Evolutionary conservation across 148 eudicot genomes (phyloP), one percentile per base, ranked within the genome.

Genomic region (Cornus suecica): DNA sequence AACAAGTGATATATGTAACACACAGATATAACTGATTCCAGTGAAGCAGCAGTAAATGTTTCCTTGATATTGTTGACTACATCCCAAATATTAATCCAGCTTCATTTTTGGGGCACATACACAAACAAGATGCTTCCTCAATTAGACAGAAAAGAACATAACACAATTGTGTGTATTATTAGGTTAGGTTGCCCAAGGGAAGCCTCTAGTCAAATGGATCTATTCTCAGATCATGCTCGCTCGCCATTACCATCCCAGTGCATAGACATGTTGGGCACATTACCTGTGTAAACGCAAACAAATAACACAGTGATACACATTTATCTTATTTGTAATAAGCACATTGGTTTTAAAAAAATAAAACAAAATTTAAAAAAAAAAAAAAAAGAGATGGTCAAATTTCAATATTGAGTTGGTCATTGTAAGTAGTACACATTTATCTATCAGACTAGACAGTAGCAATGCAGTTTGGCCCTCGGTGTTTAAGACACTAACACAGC

Each of bases 241-340:
- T 92, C 61, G 95, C 97, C 97, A 92, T 92, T 25, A 81, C 78
- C 97, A 92, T 89, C 76, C 97, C 97, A 9, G 97, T 92, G 91
- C 97, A 92, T 27, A 90, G 88, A 78, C 97, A 92, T 26, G 95
- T 91, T 4, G 97, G 97, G 81, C 97, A 92, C 97, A 92, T 92
- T 26, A 92, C 97, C 97, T 92, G 68, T 65, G 32, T 8, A 56
- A 45, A 65, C 5, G 48, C n/a, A 16, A 52, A 5, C 14, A 56
- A 70, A 10, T n/a, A 65, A 70, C n/a, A n/a, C n/a, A n/a, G n/a
- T n/a, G n/a, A n/a, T n/a, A n/a, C n/a, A n/a, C n/a, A n/a, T n/a
- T n/a, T n/a, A n/a, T n/a, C n/a, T n/a, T n/a, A n/a, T n/a, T n/a
- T n/a, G n/a, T n/a, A n/a, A n/a, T n/a, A n/a, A n/a, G n/a, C n/a